A percentile compares a stretch with the other conserved stretches of the same genome.
phyloP scores from a whole-genome alignment of 495 filamentous ascomycete species.

The Geopyxis carbonaria region DNA sequence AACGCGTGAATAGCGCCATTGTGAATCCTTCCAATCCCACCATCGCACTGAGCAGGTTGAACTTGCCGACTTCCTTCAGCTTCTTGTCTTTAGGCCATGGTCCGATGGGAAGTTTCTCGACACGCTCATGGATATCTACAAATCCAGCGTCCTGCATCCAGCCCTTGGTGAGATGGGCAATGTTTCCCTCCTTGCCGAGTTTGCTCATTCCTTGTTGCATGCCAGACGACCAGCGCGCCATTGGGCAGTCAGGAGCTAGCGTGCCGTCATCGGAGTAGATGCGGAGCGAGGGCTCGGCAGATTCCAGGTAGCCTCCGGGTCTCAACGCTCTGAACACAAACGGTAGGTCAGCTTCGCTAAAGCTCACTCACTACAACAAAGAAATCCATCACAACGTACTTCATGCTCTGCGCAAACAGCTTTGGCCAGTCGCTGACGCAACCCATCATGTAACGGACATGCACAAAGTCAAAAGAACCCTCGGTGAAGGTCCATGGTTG shows the following conservation, averaged over 20 bases:
- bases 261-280: slow-evolving; percentile 28
- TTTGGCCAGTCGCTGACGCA: slow-evolving; percentile 27
- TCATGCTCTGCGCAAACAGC: slow-evolving; percentile 19
- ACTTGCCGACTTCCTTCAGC: slow-evolving; percentile 16
- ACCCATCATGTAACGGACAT: slow-evolving; percentile 25
- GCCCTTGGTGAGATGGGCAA: too few relatives aligned
- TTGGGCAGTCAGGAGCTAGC: slow-evolving; percentile 6
- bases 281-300: slow-evolving; percentile 36
- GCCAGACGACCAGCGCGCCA: slow-evolving; percentile 10
- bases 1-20: slow-evolving; percentile 28
- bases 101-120: slow-evolving; percentile 6
- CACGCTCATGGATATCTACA: background rate
- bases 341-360: too few relatives aligned
- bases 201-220: slow-evolving; percentile 6
- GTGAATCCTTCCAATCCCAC: slow-evolving; percentile 17
- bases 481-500: slow-evolving; percentile 31
- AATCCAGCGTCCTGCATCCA: slow-evolving; percentile 17
- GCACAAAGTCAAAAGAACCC: slow-evolving; percentile 29
- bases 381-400: too few relatives aligned
- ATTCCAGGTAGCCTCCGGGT: slow-evolving; percentile 41
- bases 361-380: too few relatives aligned
- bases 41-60: slow-evolving; percentile 12
- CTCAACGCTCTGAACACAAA: slow-evolving; percentile 27
- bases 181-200: too few relatives aligned
- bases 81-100: slow-evolving; percentile 20